These are phyloP conservation scores for Paracorniculantispora psalliotae DNA, from an alignment of 2,329 filamentous ascomycete genomes.

Conservation along the genomic window DNA sequence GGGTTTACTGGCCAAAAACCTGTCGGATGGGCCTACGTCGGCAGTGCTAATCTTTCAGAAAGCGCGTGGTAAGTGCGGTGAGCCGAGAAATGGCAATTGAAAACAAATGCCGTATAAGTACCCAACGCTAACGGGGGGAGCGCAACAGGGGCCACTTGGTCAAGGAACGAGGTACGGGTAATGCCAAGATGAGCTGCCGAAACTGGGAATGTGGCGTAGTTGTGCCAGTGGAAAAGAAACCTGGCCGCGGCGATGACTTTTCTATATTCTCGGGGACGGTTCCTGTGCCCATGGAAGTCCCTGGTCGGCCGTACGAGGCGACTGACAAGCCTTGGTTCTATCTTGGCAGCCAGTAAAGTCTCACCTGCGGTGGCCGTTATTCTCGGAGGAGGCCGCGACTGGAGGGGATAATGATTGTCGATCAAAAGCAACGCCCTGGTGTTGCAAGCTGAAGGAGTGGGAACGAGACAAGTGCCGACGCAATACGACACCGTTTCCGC, in stretches of 20 bases:
- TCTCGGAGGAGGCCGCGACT: background rate
- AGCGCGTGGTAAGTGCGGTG: constrained; percentile 70
- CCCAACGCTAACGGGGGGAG: background rate
- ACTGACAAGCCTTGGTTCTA: constrained; percentile 41
- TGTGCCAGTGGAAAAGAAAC: constrained; percentile 37
- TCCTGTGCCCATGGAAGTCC: constrained; percentile 60
- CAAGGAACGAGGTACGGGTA: constrained; percentile 60
- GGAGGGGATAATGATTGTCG: background rate
- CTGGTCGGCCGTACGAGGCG: constrained; percentile 46
- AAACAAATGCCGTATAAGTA: background rate
- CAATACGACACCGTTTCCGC: background rate
- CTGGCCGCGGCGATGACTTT: constrained; percentile 15
- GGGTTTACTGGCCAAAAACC: constrained; percentile 9
- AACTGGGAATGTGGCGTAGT: constrained; percentile 97
- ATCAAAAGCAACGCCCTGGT: background rate
- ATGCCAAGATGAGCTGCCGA: constrained; percentile 72
- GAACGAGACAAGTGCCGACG: background rate
- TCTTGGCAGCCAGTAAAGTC: constrained; percentile 9
- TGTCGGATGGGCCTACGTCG: constrained; percentile 74
- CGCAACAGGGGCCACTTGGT: constrained; percentile 66
- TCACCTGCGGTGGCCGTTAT: background rate
- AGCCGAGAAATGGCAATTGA: constrained; percentile 14
- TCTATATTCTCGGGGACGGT: constrained; percentile 48
- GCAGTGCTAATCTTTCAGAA: constrained; percentile 88
- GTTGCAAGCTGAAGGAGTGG: background rate